Base-by-base conservation (phyloP, 2,329 filamentous ascomycete genomes). In the Penicillium sp. region DNA sequence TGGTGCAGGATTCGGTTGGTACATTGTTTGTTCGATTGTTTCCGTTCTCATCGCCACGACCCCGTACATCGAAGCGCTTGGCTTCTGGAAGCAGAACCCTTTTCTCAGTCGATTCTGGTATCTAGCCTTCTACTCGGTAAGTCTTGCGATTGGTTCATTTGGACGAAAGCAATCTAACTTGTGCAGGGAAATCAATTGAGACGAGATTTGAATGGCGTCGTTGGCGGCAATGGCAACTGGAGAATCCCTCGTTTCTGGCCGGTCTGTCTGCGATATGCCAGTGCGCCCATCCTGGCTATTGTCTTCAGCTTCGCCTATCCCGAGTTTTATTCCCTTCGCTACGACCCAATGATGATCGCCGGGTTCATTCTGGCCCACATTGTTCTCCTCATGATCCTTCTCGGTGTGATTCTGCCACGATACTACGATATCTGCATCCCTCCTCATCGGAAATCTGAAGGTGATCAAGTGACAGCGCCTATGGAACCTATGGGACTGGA, bases 101-200 rank as follows among this genome's bases (percentile, higher is more conserved):
- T 53, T 67, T 15, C 23, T 66, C 1, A 55, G 59, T 25, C 65
- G 64, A 1, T 67, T 76, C 30, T 79, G 73, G 71, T 78, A 70
- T 42, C 48, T 77, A 12, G 66, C 66, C 1, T 74, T 76, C 44
- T 79, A 78, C 56, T 78, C 74, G n/a, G 74, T 76, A 66, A 59
- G 71, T 50, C 1, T 10, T 10, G 9, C 16, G 14, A 2, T 1
- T 9, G 2, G 1, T n/a, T 8, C 1, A 6, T 7, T 3, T 17
- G 9, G 20, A 12, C n/a, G n/a, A 4, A 15, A 9, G 9, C 23
- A 23, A 37, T 22, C 32, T 42, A 29, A 49, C 9, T 9, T 5
- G 3, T 16, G 11, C 35, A 76, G 72, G 74, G 73, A 32, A 73
- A 77, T 44, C 75, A 77, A 62, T 65, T 79, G 13, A 66, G 70